Conservation (phyloP, 2,329 filamentous ascomycete species). For the Pyrenochaeta sp. region DNA sequence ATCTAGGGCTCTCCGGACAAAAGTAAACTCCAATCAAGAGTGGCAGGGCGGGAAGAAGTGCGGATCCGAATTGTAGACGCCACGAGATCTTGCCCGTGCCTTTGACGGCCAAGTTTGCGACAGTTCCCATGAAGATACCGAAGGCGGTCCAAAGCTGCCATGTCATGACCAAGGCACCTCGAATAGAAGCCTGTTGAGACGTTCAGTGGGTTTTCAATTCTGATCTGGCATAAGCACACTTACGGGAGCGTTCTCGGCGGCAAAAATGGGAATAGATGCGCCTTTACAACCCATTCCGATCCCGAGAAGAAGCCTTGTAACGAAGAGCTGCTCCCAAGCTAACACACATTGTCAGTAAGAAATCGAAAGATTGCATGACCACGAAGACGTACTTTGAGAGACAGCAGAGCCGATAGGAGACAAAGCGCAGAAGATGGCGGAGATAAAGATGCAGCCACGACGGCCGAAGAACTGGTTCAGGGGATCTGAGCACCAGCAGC, state of each 20-base stretch:
- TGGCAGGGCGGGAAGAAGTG: slow-evolving; percentile 30
- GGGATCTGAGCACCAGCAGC: slow-evolving; percentile 32
- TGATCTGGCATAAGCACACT: not conserved
- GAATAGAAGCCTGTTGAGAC: slow-evolving; percentile 47
- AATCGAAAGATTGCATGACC: too few species aligned
- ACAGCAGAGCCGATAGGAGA: slow-evolving; percentile 27
- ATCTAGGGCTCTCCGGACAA: slow-evolving; percentile 54
- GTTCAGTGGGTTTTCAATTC: not conserved
- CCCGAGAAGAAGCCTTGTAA: slow-evolving; percentile 22
- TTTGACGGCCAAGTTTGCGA: slow-evolving; percentile 14
- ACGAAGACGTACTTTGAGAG: slow-evolving; percentile 18
- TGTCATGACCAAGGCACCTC: slow-evolving; percentile 59
- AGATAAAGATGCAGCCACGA: slow-evolving; percentile 31
- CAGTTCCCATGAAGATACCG: slow-evolving; percentile 32
- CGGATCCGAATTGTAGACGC: slow-evolving; percentile 34
- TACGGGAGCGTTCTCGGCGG: slow-evolving; percentile 55
- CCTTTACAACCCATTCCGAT: slow-evolving; percentile 41
- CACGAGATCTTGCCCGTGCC: slow-evolving; percentile 24
- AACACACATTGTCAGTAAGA: not conserved
- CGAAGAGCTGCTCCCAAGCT: slow-evolving; percentile 25
- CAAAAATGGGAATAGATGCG: slow-evolving; percentile 56
- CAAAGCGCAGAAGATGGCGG: slow-evolving; percentile 28
- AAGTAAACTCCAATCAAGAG: slow-evolving; percentile 26
- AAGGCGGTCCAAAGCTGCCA: slow-evolving; percentile 56
- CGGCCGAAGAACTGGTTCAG: slow-evolving; percentile 32